Conservation (phyloP, 208 protist species). For the Trypanosomatidae sp. region DNA sequence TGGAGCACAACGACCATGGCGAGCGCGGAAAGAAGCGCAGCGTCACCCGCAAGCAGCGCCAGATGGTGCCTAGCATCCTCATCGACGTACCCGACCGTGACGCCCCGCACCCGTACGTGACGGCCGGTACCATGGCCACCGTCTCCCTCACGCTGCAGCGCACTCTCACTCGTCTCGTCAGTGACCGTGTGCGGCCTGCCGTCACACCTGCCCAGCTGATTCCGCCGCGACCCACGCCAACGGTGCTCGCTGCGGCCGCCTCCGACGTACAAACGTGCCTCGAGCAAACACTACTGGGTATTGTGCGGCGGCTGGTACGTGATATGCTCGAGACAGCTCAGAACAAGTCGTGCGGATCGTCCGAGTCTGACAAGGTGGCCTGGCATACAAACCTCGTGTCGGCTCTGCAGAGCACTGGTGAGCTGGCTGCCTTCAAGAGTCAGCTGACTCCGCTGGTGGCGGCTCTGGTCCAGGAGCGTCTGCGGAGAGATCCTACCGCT, state of each 20-base stretch:
- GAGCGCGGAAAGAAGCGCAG: conserved; percentile 39
- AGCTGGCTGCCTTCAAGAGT: conserved; percentile 71
- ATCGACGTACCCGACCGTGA: conserved; percentile 53
- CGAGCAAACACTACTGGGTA: conserved; percentile 24
- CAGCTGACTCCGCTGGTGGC: conserved; percentile 71
- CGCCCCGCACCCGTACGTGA: conserved; percentile 76
- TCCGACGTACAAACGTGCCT: conserved; percentile 33
- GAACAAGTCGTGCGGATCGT: neutral
- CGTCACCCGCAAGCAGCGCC: conserved; percentile 40
- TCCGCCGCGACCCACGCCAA: conserved; percentile 31
- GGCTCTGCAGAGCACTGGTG: conserved; percentile 71
- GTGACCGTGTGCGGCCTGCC: conserved; percentile 67
- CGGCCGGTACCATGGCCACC: conserved; percentile 45
- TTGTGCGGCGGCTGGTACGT: conserved; percentile 27
- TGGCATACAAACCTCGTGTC: conserved; percentile 49
- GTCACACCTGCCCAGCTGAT: conserved; percentile 78
- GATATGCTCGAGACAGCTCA: conserved; percentile 22
- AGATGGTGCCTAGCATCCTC: conserved; percentile 52
- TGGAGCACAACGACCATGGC: conserved; percentile 4
- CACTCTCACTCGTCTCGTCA: conserved; percentile 71
- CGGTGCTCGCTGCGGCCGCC: conserved; percentile 19
- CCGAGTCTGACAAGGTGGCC: conserved; percentile 11
- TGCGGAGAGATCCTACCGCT: conserved; percentile 18
- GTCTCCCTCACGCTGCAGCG: conserved; percentile 63
- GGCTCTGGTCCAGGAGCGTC: conserved; percentile 64